phyloP scores from a whole-genome alignment of 2,329 filamentous ascomycete species.

The Bisporella sp. region DNA sequence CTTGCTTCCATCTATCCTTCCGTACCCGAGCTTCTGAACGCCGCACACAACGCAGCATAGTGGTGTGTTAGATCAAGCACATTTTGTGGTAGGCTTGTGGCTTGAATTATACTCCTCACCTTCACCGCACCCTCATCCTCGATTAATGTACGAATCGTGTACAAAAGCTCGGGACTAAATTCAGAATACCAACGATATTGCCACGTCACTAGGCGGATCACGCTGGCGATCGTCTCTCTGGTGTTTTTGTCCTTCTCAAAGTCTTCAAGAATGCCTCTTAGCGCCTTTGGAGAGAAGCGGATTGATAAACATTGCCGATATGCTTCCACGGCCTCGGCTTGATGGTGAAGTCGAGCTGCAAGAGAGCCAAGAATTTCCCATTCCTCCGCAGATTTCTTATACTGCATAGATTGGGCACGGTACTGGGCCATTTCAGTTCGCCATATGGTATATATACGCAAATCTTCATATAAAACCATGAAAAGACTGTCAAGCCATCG shows the following conservation, averaged over 20 bases:
- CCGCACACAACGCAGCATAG: conserved; percentile 89
- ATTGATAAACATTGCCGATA: conserved; percentile 82
- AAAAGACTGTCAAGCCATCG: conserved; percentile 98
- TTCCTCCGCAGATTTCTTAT: conserved; percentile 94
- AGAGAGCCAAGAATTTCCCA: conserved; percentile 97
- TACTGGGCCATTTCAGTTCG: conserved; percentile 96
- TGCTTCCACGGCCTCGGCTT: conserved; percentile 85
- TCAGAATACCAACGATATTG: conserved; percentile 99
- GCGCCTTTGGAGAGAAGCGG: conserved; percentile 88
- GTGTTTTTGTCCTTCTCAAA: conserved; percentile 75
- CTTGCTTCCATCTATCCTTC: conserved; percentile 18
- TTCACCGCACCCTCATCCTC: conserved; percentile 98
- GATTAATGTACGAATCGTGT: conserved; percentile 83
- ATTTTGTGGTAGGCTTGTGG: conserved; percentile 85
- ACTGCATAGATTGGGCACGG: conserved; percentile 85
- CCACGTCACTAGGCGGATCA: conserved; percentile 92
- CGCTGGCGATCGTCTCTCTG: conserved; percentile 71
- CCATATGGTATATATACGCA: conserved; percentile 99
- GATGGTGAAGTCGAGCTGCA: conserved; percentile 86
- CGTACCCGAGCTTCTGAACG: conserved; percentile 81
- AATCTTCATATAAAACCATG: conserved; percentile 97
- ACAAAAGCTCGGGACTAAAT: conserved; percentile 88
- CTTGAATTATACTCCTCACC: conserved; percentile 93
- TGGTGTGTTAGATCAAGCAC: conserved; percentile 94
- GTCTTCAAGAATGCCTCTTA: conserved; percentile 74